phyloP scores from a whole-genome alignment of 495 filamentous ascomycete species.

The Podospora pseudocomata region DNA sequence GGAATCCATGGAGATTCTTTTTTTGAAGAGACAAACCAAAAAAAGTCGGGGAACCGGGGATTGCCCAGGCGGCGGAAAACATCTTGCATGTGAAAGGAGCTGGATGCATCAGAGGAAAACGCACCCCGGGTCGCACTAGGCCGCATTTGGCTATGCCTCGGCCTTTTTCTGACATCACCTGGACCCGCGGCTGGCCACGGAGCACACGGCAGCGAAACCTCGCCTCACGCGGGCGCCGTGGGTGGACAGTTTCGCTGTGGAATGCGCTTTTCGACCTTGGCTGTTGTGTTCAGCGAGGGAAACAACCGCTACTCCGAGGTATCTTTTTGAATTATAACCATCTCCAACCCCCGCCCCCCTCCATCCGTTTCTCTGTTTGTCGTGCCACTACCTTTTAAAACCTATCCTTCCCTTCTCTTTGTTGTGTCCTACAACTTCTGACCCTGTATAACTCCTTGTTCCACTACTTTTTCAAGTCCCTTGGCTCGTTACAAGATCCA shows the following conservation, averaged over 20 bases:
- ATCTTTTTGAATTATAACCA: conserved; percentile 9
- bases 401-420: neutral
- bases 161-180: conserved; percentile 39
- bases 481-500: neutral
- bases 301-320: conserved; percentile 15
- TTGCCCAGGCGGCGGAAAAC: neutral
- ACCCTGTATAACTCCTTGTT: neutral
- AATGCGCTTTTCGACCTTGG: conserved; percentile 8
- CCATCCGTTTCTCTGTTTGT: neutral
- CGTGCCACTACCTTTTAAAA: neutral
- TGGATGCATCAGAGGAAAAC: conserved; percentile 10
- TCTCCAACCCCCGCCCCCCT: neutral
- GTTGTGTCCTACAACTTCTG: neutral
- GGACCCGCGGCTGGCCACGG: conserved; percentile 13
- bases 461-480: neutral
- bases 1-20: neutral
- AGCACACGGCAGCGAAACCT: conserved; percentile 4
- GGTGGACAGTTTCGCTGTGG: conserved; percentile 10
- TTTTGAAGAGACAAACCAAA: neutral
- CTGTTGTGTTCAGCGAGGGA: conserved; percentile 1
- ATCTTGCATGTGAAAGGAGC: conserved; percentile 6
- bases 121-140: conserved; percentile 29
- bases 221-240: neutral
- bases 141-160: conserved; percentile 36
- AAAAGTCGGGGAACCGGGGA: neutral